phyloP scores from a whole-genome alignment of 139 green algal genomes.

The Pseudopediastrum boryanum region DNA sequence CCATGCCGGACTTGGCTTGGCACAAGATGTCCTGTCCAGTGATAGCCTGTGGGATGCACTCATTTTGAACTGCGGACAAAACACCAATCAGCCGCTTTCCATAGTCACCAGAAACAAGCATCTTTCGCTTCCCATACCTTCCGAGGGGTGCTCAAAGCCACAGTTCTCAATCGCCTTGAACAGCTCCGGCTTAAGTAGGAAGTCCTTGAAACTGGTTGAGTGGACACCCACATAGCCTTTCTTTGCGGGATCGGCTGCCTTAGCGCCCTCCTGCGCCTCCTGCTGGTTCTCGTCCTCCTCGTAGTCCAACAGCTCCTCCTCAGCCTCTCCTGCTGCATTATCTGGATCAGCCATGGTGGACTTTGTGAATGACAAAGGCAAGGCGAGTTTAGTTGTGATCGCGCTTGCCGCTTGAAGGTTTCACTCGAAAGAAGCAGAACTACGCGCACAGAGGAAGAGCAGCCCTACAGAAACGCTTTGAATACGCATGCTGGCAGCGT shows the following conservation, averaged over 20 bases:
- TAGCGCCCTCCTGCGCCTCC: constrained; percentile 56
- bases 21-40: constrained; percentile 98
- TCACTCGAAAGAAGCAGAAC: too few relatives aligned
- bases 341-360: constrained; percentile 17
- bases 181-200: constrained; percentile 92
- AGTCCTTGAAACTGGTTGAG: constrained; percentile 97
- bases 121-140: constrained; percentile 72
- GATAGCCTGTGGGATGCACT: constrained; percentile 99
- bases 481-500: too few relatives aligned
- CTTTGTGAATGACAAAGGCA: neutral
- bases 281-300: constrained; percentile 84
- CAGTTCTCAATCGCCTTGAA: constrained; percentile 95
- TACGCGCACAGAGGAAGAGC: too few relatives aligned
- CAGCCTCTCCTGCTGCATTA: too few relatives aligned
- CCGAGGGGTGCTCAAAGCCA: constrained; percentile 99
- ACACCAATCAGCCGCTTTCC: neutral
- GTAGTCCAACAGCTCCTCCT: constrained; percentile 88
- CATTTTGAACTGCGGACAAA: constrained; percentile 93
- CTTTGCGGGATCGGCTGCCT: constrained; percentile 69
- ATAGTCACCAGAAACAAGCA: neutral
- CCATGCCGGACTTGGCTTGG: constrained; percentile 99
- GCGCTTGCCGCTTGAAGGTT: too few relatives aligned
- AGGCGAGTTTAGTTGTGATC: too few relatives aligned
- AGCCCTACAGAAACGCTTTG: too few relatives aligned
- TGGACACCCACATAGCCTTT: constrained; percentile 98